Evolutionary conservation across 208 protist genomes (phyloP), one percentile per base, ranked within the genome.

Genomic region (Wallacemonas sp.): DNA sequence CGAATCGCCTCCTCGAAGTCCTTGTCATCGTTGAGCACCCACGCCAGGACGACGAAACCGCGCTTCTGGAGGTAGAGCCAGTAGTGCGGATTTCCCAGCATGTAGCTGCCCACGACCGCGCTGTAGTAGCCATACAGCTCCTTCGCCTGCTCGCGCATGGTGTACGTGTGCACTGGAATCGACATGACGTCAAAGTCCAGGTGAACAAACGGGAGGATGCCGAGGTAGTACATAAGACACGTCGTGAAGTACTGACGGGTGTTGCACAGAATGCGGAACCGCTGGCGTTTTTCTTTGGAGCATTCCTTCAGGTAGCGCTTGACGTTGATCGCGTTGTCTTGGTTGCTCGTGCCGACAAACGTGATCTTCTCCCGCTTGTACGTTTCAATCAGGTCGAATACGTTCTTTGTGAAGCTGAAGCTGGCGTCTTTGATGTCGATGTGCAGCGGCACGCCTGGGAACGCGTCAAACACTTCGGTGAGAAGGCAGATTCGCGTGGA

Each of bases 111-210:
- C 3, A 85, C 28, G 5, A 38, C 1, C 2, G 72, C 49, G 18
- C 69, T 45, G 11, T 70, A 42, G 16, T 65, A 67, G 22, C 73
- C 74, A 41, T 67, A 70, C 16, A 66, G 44, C 38, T 42, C 67
- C 4, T 36, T 29, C 18, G 70, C 59, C 10, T 76, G 42, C 3
- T 67, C 39, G 26, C 64, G 61, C 74, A 84, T 90, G 2, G 57
- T 57, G 42, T 61, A 76, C 1, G 84, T 90, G 57, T 81, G 81
- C 31, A 92, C 38, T 16, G 89, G 86, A 67, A 91, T 91, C 11
- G 86, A 92, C 57, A 95, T 82, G 8, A 92, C 79, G 59, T 95
- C 89, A 62, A 83, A 87, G 32, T 72, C 61, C 22, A 90, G 36
- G 11, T 62, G 50, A 7, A 86, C 59, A 46, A 86, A 81, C 4